These are phyloP conservation scores for Cucurbita ficifolia DNA, from an alignment of 306 rosid species.

Conservation along the genomic window DNA sequence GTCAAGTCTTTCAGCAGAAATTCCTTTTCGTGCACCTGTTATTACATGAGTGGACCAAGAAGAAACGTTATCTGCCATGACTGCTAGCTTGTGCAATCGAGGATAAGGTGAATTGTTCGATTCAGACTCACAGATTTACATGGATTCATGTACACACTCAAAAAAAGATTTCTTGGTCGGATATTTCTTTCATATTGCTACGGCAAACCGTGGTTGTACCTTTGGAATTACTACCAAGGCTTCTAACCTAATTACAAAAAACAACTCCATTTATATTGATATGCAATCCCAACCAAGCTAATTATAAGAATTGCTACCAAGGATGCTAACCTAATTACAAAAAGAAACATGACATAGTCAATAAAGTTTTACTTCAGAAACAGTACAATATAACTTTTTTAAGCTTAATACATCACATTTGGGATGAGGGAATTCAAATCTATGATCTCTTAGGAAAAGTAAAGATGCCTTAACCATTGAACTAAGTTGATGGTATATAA, in stretches of 20 bases:
- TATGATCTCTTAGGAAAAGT: not conserved
- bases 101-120: not conserved
- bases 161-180: conserved; percentile 77
- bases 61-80: not conserved
- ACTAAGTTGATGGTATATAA: not conserved
- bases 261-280: no score
- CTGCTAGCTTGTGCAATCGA: not conserved
- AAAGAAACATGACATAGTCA: no score
- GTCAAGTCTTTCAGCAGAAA: conserved; percentile 69
- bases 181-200: conserved; percentile 81
- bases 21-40: conserved; percentile 74
- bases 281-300: no score
- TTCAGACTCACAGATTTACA: conserved; percentile 41
- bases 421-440: not conserved
- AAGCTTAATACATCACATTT: no score
- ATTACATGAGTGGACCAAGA: not conserved
- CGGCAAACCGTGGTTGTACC: conserved; percentile 88
- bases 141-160: conserved; percentile 70
- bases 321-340: no score
- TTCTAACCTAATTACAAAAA: conserved; percentile 49
- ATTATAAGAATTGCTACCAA: no score
- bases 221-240: conserved; percentile 88
- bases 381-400: no score
- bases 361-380: no score
- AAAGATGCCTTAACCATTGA: not conserved